Evolutionary conservation across 257 asterid genomes (phyloP).

Genomic region (Anisodus acutangulus): DNA sequence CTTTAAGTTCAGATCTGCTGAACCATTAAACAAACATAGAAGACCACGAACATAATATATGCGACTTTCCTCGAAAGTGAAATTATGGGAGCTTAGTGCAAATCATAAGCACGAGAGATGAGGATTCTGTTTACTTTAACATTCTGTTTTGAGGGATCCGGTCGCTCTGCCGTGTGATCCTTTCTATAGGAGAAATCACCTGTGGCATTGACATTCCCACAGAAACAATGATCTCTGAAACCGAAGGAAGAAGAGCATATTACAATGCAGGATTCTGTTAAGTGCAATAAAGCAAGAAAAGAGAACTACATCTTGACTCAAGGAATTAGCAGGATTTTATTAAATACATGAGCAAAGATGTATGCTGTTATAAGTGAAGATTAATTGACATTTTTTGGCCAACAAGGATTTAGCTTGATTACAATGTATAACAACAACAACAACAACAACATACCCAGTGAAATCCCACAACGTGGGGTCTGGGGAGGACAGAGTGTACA

Average conservation of each 20-base stretch:
- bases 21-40: background rate
- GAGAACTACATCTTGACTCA: background rate
- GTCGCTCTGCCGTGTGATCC: conserved; percentile 42
- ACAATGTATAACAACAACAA: background rate
- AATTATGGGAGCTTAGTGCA: conserved; percentile 8
- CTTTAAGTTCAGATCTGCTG: conserved; percentile 8
- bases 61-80: conserved; percentile 19
- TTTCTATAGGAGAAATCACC: conserved; percentile 64
- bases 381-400: background rate
- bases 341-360: background rate
- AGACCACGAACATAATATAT: background rate
- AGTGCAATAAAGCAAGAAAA: background rate
- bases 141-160: conserved; percentile 55
- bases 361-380: conserved; percentile 1
- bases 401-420: conserved; percentile 8
- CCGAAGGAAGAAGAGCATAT: conserved; percentile 11
- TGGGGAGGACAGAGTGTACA: no score
- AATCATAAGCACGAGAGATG: background rate
- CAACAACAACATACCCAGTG: no score
- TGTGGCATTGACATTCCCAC: conserved; percentile 96
- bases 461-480: no score
- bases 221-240: conserved; percentile 85
- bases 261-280: conserved; percentile 24
- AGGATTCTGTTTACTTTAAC: conserved; percentile 36
- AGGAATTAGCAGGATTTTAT: background rate